A percentile compares a stretch with the other conserved stretches of the same genome.
Evolutionary conservation across 306 rosid genomes (phyloP).

Genomic region (Quercus alba): DNA sequence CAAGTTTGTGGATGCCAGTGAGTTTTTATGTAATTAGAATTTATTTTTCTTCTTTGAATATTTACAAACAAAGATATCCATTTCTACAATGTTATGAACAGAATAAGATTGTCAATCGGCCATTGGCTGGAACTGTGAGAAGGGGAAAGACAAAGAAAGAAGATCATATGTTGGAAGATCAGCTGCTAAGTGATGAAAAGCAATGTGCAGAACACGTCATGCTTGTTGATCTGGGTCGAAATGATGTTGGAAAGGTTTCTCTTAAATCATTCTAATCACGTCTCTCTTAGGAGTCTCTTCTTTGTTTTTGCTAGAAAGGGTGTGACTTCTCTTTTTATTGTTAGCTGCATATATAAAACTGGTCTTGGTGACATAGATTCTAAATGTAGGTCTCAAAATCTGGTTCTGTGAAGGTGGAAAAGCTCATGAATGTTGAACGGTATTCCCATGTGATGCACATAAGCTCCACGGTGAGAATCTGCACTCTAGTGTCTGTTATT

Average conservation of each 20-base stretch:
- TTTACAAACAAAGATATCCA: slow-evolving; percentile 6
- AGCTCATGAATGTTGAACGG: slow-evolving; percentile 69
- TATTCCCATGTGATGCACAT: slow-evolving; percentile 97
- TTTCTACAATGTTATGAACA: slow-evolving; percentile 31
- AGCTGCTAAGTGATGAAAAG: slow-evolving; percentile 61
- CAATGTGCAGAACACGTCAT: slow-evolving; percentile 84
- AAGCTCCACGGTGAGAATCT: slow-evolving; percentile 74
- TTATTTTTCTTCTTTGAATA: neutral
- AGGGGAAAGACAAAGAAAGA: slow-evolving; percentile 60
- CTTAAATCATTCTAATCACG: slow-evolving; percentile 7
- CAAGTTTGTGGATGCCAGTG: neutral
- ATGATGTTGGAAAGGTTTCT: slow-evolving; percentile 88
- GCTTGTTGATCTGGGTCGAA: slow-evolving; percentile 92
- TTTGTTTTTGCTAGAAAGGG: neutral
- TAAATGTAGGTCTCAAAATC: slow-evolving; percentile 55
- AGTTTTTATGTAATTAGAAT: neutral
- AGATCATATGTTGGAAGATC: slow-evolving; percentile 48
- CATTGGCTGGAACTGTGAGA: slow-evolving; percentile 78
- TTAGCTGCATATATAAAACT: slow-evolving; percentile 7
- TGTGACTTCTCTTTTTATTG: neutral
- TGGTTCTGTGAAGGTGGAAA: slow-evolving; percentile 80
- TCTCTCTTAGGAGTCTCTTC: neutral
- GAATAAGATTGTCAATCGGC: slow-evolving; percentile 74
- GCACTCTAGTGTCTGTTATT: neutral
- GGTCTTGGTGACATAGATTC: slow-evolving; percentile 24